phyloP scores from a whole-genome alignment of 2,329 filamentous ascomycete genomes.

The Dactylellina drechsleri region DNA sequence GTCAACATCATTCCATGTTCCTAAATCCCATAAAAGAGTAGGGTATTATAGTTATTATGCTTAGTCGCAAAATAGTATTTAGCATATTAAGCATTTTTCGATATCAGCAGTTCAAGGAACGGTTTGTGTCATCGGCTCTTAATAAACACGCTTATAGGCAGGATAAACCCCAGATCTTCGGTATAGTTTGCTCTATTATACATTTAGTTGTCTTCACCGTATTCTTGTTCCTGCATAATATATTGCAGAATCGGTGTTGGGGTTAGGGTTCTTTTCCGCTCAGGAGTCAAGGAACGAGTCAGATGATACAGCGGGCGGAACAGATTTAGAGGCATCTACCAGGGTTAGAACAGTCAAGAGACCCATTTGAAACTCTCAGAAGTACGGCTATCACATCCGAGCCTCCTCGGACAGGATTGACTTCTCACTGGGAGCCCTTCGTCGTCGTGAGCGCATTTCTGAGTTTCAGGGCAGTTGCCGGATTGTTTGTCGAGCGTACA shows the following conservation, averaged over 20 bases:
- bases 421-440: neutral
- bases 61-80: constrained; percentile 33
- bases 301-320: constrained; percentile 46
- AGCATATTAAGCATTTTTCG: constrained; percentile 7
- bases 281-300: constrained; percentile 42
- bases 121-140: constrained; percentile 44
- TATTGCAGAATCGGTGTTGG: constrained; percentile 49
- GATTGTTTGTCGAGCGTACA: constrained; percentile 23
- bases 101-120: constrained; percentile 33
- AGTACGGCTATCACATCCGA: constrained; percentile 49
- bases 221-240: constrained; percentile 53
- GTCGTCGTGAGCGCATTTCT: constrained; percentile 5
- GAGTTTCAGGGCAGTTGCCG: constrained; percentile 48
- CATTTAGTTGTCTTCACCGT: constrained; percentile 44
- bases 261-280: constrained; percentile 34
- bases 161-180: constrained; percentile 54
- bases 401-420: constrained; percentile 34
- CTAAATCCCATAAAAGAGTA: constrained; percentile 25
- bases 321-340: constrained; percentile 6
- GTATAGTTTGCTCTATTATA: constrained; percentile 53
- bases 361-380: constrained; percentile 51
- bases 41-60: constrained; percentile 24
- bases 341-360: constrained; percentile 10
- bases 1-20: neutral
- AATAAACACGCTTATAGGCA: constrained; percentile 51